phyloP scores from a whole-genome alignment of 352 stramenopile genomes.

The Salisapilia sapeloensis region DNA sequence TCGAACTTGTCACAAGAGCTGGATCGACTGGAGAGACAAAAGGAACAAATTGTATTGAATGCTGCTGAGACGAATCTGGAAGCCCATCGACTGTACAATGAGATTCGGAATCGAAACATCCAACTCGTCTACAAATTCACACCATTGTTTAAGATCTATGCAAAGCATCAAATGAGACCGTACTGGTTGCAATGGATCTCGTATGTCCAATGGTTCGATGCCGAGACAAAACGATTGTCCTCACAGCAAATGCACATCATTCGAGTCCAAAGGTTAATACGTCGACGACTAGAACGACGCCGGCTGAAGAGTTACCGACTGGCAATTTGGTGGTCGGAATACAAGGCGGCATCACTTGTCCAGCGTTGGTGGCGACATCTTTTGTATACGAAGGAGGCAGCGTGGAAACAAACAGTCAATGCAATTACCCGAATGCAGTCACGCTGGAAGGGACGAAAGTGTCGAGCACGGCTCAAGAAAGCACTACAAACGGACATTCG shows the following conservation, averaged over 20 bases:
- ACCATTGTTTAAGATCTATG: constrained; percentile 37
- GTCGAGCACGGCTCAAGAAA: constrained; percentile 17
- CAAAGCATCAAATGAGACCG: constrained; percentile 14
- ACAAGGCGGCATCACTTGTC: constrained; percentile 12
- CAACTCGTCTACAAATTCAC: constrained; percentile 39
- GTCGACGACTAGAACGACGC: constrained; percentile 17
- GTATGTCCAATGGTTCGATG: constrained; percentile 24
- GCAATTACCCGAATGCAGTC: constrained; percentile 23
- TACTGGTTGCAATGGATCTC: constrained; percentile 15
- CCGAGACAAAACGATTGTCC: constrained; percentile 16
- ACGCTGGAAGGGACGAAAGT: constrained; percentile 18
- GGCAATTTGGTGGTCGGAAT: constrained; percentile 13
- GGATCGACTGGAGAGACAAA: constrained; percentile 13
- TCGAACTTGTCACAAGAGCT: constrained; percentile 7
- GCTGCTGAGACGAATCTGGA: constrained; percentile 7
- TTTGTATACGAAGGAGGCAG: constrained; percentile 7
- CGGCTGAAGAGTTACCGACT: constrained; percentile 12
- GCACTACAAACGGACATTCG: constrained; percentile 22
- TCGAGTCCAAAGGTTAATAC: constrained; percentile 41
- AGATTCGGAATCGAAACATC: constrained; percentile 15
- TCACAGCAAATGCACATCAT: constrained; percentile 24
- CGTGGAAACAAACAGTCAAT: constrained; percentile 3
- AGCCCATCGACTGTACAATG: constrained; percentile 17
- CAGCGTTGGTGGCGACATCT: constrained; percentile 13
- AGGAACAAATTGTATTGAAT: constrained; percentile 11